Percentiles rank a stretch among this genome's conserved stretches.
phyloP scores from a whole-genome alignment of 257 asterid genomes.

The Marsdenia floribunda region DNA sequence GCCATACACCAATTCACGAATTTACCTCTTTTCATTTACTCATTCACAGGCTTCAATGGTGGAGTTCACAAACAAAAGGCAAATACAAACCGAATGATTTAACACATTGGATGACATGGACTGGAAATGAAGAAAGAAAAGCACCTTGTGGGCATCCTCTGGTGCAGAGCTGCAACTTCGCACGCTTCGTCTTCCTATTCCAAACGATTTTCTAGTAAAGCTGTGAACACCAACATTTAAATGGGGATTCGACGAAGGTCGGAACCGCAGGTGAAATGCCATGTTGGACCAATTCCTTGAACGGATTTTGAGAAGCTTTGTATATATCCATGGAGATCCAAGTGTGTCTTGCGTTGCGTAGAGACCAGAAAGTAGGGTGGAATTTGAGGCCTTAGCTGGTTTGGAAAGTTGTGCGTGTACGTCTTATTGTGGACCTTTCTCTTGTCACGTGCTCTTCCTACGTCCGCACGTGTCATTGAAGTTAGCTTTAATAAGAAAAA shows the following conservation, averaged over 20 bases:
- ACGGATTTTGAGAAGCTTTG: background rate
- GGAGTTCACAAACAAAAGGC: background rate
- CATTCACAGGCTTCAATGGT: background rate
- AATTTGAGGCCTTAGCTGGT: background rate
- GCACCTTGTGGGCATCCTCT: constrained; percentile 2
- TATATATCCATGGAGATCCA: background rate
- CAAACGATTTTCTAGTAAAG: background rate
- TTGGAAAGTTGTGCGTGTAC: background rate
- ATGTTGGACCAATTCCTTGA: background rate
- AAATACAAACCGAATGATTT: background rate
- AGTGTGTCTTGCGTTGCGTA: background rate
- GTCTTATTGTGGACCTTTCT: background rate
- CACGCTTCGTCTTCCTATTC: background rate
- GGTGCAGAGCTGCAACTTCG: background rate
- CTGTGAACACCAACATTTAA: background rate
- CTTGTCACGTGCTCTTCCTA: background rate
- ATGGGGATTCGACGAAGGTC: background rate
- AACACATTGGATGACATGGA: background rate
- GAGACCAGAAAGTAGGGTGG: no score
- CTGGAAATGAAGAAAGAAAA: background rate
- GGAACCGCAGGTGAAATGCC: background rate
- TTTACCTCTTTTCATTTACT: background rate
- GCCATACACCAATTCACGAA: background rate
- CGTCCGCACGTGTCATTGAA: no score
- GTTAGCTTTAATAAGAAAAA: no score